Evolutionary conservation across 2,329 filamentous ascomycete genomes (phyloP).

Genomic region (Nothopassalora personata): DNA sequence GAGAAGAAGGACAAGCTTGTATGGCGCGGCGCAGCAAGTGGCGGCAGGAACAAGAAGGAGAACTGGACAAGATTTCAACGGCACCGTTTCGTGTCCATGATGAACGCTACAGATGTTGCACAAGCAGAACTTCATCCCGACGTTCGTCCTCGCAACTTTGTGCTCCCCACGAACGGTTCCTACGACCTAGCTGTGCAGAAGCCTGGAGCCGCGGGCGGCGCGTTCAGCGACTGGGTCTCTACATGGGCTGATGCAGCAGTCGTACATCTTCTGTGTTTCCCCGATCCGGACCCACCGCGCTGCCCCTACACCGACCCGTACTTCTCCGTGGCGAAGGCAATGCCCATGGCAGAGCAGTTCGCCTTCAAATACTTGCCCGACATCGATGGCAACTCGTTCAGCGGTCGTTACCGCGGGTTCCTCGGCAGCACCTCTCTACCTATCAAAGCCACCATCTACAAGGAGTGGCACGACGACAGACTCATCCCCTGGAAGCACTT

Average conservation of each 20-base stretch:
- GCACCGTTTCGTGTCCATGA: constrained; percentile 69
- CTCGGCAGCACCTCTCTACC: constrained; percentile 23
- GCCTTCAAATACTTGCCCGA: constrained; percentile 64
- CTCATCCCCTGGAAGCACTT: constrained; percentile 35
- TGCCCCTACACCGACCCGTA: constrained; percentile 46
- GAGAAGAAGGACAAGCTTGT: constrained; percentile 39
- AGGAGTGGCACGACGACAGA: constrained; percentile 36
- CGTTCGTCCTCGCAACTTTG: constrained; percentile 35
- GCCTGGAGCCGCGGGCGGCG: constrained; percentile 9
- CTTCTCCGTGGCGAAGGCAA: constrained; percentile 30
- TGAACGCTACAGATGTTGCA: constrained; percentile 58
- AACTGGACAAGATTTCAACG: constrained; percentile 72
- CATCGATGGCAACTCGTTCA: constrained; percentile 59
- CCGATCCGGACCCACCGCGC: constrained; percentile 29
- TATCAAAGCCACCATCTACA: constrained; percentile 35
- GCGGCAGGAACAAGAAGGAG: constrained; percentile 42
- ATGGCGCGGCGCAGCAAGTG: constrained; percentile 47
- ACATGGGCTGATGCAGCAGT: constrained; percentile 40
- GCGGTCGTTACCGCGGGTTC: constrained; percentile 33
- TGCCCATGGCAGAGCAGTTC: constrained; percentile 40
- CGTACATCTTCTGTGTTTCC: constrained; percentile 42
- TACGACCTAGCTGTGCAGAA: constrained; percentile 35
- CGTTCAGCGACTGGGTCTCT: constrained; percentile 38
- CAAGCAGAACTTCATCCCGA: constrained; percentile 42
- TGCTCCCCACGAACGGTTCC: constrained; percentile 34